Base-by-base conservation (phyloP, 371 early-diverging fungal genomes). In the Blakeslea trispora region DNA sequence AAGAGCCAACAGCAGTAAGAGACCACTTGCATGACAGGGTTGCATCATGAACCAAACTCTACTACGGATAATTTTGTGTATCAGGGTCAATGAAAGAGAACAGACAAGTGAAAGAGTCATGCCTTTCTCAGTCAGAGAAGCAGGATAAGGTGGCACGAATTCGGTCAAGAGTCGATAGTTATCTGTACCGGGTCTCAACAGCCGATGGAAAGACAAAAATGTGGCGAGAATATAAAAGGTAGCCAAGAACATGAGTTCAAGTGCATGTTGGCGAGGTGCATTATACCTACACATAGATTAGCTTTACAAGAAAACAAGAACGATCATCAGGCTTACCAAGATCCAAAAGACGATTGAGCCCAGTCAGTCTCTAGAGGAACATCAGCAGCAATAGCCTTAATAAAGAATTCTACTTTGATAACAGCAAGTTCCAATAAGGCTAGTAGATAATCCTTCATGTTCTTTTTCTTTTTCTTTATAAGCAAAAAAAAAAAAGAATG, bases 1-100 rank as follows among this genome's bases (percentile, higher is more conserved):
- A 55, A 86, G 55, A 51, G 81, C 73, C 44, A 71, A 41, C 55
- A 82, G 72, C 45, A 86, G 61, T 42, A 84, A 37, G 58, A 83
- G 45, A 14, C 79, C 81, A 41, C 79, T 82, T 75, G 85, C 77
- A 59, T 85, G 85, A 64, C 87, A 86, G 15, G 87, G 87, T 32
- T 85, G 85, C 32, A 85, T 65, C 76, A 86, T 71, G 52, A 76
- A 84, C 34, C 82, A 57, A 19, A 74, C 53, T 45, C 71, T 71
- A 21, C 72, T 70, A 14, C 82, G 74, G 23, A 74, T 55, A 55
- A 72, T 64, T 58, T 85, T 85, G 41, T 85, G 86, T 13, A 59
- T 60, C 11, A 78, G 57, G 1, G 84, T 83, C 23, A 81, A 35
- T 39, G 72, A 44, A 8, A 85, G 55, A 9, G 85, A 83, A 8